Conservation (phyloP, 1,139 yeast genomes). For the Pneumocystis oryctolagi region DNA sequence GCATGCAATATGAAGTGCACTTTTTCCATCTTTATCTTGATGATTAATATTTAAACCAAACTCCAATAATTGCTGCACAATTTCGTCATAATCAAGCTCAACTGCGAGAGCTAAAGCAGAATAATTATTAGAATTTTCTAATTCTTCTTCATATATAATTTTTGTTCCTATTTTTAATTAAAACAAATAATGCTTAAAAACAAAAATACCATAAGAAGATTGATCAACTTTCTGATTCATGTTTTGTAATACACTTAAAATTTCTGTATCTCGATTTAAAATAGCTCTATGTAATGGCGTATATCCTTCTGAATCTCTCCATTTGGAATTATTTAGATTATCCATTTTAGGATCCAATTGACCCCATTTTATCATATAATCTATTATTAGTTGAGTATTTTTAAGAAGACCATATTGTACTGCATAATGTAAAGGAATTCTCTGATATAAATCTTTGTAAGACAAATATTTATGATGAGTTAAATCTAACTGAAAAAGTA, state of each 20-base stretch:
- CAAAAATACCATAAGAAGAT: conserved; percentile 29
- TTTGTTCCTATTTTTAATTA: not conserved
- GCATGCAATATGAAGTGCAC: conserved; percentile 67
- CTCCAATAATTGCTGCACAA: conserved; percentile 41
- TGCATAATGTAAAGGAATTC: conserved; percentile 85
- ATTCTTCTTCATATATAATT: not conserved
- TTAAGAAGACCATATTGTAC: conserved; percentile 71
- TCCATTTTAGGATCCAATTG: conserved; percentile 29
- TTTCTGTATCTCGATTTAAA: conserved; percentile 57
- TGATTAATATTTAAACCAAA: conserved; percentile 53
- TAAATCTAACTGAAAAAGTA: conserved; percentile 39
- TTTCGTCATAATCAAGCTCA: conserved; percentile 44
- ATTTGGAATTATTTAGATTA: conserved; percentile 47
- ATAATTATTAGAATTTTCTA: not conserved
- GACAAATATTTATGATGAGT: conserved; percentile 40
- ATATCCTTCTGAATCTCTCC: conserved; percentile 75
- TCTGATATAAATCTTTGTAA: conserved; percentile 55
- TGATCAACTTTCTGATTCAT: conserved; percentile 39
- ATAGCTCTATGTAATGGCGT: conserved; percentile 79
- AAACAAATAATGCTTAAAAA: not conserved
- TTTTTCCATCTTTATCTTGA: conserved; percentile 53
- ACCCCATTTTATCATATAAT: conserved; percentile 37
- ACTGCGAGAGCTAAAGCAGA: conserved; percentile 34
- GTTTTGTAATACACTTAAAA: not conserved
- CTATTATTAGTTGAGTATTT: conserved; percentile 43